Base-by-base conservation (phyloP, 306 rosid genomes). In the Lithocarpus polystachyus region DNA sequence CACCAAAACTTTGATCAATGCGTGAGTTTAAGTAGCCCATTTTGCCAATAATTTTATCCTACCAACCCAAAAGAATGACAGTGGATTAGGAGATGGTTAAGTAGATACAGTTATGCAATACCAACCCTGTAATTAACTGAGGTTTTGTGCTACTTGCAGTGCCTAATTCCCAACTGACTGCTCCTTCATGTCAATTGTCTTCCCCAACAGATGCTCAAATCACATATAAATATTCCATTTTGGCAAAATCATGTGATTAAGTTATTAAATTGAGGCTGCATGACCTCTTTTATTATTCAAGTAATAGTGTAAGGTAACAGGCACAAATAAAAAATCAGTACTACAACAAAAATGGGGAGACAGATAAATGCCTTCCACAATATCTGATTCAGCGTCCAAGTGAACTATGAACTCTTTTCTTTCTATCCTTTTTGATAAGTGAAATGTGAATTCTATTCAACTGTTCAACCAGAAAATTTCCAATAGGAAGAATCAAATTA, bases 131-230 rank as follows among this genome's bases (percentile, higher is more conserved):
- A 28, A 77, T 18, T 81, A 81, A 60, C 62, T 74, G 15, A 80
- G 64, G 79, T 80, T 79, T 72, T 75, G 15, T 15, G 31, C 60
- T 56, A 69, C 56, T 53, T 45, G 81, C 72, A 45, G 73, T 71
- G 89, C 92, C 97, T 86, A 87, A 79, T 69, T 84, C 87, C 75
- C 33, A 79, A 74, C 92, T 76, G 83, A 87, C 76, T 84, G 72
- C 40, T 71, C 73, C 86, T 75, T 82, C 91, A 89, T 87, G 90
- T 84, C 82, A 87, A 87, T 88, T 82, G 87, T 82, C 93, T 87
- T 90, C 84, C 68, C 84, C 73, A 87, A 86, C 89, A 79, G 82
- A 77, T 72, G 79, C 68, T 78, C 56, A 73, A 59, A 79, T 81
- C 52, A 40, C 71, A 71, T 77, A 80, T 37, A 53, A 80, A 81